Base-by-base conservation (phyloP, 306 rosid species). In the Cicer judaicum region DNA sequence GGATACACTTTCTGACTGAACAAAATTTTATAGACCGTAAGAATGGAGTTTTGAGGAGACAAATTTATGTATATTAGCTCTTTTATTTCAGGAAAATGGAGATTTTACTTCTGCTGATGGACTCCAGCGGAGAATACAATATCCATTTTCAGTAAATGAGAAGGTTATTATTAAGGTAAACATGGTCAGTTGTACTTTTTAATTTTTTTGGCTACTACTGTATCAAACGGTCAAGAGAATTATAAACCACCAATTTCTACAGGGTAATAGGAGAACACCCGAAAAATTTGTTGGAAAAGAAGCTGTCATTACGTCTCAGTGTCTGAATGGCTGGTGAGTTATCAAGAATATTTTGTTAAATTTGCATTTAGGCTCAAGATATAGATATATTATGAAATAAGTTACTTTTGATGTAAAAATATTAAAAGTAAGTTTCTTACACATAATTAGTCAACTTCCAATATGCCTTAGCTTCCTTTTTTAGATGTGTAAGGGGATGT, bases 311-410 rank as follows among this genome's bases (percentile, higher is more conserved):
- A 94, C 97, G 21, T 92, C 99, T 64, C 99, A 94, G 84, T 92
- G 99, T 86, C 99, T 94, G 71, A 94, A 94, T 87, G 99, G 99
- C 88, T 94, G 99, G 99, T 94, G 79, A 88, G 96, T 88, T 73
- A 46, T 18, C 54, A 42, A 56, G 56, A 84, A 42, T 69, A 78
- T 41, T 72, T 72, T 80, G 48, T 48, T 76, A 67, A 53, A 66
- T 47, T 77, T 71, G 46, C 68, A 44, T 74, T 12, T 63, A 38
- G 71, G 29, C 7, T 64, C 40, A 64, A 7, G 59, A 69, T 69
- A 54, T 68, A 7, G 59, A 69, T 69, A 54, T 68, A 13, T 55
- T 44, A 64, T 42, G 73, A 62, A 65, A 18, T 12, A 44, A 43
- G 49, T 36, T 49, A 68, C 68, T 21, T 11, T 42, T 7, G 63